Conservation (phyloP, 208 protist species). For the Crithidia bombi region DNA sequence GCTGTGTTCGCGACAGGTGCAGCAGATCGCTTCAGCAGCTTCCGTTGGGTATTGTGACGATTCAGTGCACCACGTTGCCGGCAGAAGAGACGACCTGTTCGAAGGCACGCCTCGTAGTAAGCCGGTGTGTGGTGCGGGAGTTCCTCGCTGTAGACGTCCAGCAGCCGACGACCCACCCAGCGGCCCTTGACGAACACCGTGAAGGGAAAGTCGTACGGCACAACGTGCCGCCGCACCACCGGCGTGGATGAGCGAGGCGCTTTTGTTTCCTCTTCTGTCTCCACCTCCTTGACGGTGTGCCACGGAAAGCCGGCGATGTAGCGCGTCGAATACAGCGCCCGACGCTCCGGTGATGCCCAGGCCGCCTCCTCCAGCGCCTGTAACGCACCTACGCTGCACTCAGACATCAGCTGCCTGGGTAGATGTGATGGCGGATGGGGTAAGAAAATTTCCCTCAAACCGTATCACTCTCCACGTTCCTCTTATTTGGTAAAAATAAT, state of each 20-base stretch:
- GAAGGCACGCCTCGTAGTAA: constrained; percentile 90
- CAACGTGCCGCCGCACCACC: constrained; percentile 67
- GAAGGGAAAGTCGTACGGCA: constrained; percentile 92
- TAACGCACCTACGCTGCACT: constrained; percentile 18
- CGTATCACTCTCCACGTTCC: no score
- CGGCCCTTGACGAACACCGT: constrained; percentile 92
- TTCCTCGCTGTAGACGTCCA: constrained; percentile 91
- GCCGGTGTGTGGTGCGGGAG: constrained; percentile 76
- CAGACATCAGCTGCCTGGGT: no score
- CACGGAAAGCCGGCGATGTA: constrained; percentile 78
- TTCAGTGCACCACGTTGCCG: constrained; percentile 19
- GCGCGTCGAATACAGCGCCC: constrained; percentile 63
- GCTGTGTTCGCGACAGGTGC: neutral
- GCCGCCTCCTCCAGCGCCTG: constrained; percentile 58
- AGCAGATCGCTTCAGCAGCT: constrained; percentile 46
- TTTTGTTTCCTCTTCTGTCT: neutral
- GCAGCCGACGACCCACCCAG: constrained; percentile 87
- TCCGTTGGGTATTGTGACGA: constrained; percentile 45
- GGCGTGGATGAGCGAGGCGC: neutral
- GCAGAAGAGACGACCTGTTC: constrained; percentile 65
- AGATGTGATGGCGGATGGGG: no score
- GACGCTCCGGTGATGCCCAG: constrained; percentile 41
- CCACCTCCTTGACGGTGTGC: constrained; percentile 53
- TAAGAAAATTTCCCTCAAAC: no score
- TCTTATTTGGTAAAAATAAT: no score